phyloP scores from a whole-genome alignment of 768 basidiomycete genomes.

The Xerocomellus dryophilus region DNA sequence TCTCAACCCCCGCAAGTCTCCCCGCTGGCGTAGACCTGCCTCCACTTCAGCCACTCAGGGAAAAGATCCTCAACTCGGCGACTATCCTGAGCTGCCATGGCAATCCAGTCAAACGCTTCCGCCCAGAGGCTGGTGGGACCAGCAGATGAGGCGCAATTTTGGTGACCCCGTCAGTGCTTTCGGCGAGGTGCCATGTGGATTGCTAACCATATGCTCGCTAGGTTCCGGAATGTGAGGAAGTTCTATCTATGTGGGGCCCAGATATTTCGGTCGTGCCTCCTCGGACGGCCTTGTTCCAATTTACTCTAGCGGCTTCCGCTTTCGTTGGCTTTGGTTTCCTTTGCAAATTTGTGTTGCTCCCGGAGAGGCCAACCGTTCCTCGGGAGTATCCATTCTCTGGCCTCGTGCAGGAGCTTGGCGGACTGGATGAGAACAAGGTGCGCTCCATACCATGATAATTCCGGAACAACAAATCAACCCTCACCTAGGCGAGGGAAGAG shows the following conservation, averaged over 20 bases:
- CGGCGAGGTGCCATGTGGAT: constrained; percentile 5
- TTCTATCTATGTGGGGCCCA: constrained; percentile 85
- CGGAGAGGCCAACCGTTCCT: constrained; percentile 61
- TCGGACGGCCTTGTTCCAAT: constrained; percentile 59
- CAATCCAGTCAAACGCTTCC: constrained; percentile 62
- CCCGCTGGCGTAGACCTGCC: constrained; percentile 9
- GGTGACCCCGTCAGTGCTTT: constrained; percentile 65
- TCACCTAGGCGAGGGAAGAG: constrained; percentile 37
- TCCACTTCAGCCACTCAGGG: constrained; percentile 29
- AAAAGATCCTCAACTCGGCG: constrained; percentile 64
- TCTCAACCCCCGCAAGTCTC: not conserved
- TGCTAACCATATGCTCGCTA: constrained; percentile 31
- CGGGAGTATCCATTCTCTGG: constrained; percentile 78
- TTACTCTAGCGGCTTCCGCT: constrained; percentile 56
- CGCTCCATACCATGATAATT: constrained; percentile 13
- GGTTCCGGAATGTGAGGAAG: constrained; percentile 80
- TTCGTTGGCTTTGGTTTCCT: constrained; percentile 63
- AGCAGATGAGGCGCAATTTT: constrained; percentile 73
- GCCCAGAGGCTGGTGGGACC: constrained; percentile 72
- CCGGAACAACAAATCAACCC: constrained; percentile 4
- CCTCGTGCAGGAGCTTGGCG: constrained; percentile 73
- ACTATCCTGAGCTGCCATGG: constrained; percentile 70
- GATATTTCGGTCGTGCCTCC: constrained; percentile 65
- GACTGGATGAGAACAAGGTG: constrained; percentile 76
- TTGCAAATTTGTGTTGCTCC: constrained; percentile 53